phyloP scores from a whole-genome alignment of 805 yeast genomes.

The Wickerhamomyces strasburgensis region DNA sequence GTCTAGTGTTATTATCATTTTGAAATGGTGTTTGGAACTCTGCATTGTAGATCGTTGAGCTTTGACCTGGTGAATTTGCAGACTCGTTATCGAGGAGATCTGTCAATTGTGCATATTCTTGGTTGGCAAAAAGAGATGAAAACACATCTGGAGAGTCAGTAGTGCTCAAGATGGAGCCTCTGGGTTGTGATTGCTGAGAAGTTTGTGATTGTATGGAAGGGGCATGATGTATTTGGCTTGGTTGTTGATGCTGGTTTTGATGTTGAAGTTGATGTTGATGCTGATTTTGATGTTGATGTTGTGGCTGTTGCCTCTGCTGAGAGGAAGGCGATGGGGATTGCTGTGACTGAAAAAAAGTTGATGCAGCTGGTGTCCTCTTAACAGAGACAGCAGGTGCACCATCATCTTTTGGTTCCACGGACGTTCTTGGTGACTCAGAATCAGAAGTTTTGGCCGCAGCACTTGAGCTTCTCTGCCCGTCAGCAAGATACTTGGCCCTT shows the following conservation, averaged over 20 bases:
- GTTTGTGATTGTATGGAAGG: neutral
- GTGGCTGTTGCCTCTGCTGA: constrained; percentile 1
- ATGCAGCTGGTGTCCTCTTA: neutral
- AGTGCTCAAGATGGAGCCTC: constrained; percentile 1
- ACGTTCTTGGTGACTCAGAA: neutral
- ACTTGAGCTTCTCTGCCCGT: constrained; percentile 4
- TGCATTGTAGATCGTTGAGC: constrained; percentile 19
- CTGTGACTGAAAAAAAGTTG: neutral
- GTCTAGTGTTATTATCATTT: constrained; percentile 25
- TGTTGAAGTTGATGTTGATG: constrained; percentile 4
- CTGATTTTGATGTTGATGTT: constrained; percentile 4
- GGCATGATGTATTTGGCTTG: constrained; percentile 2
- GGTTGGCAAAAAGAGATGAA: constrained; percentile 33
- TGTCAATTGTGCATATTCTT: constrained; percentile 37
- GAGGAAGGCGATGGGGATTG: constrained; percentile 1
- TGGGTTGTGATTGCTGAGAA: constrained; percentile 1
- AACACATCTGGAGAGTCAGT: constrained; percentile 25
- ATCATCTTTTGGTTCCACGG: neutral
- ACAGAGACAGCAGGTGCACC: neutral
- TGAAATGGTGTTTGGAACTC: constrained; percentile 27
- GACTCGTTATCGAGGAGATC: constrained; percentile 29
- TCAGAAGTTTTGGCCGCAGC: neutral
- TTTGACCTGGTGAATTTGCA: constrained; percentile 20
- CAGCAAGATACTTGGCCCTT: constrained; percentile 31
- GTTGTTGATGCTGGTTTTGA: constrained; percentile 1